Conservation (phyloP, 805 yeast genomes). For the Tetrapisispora arboricola region DNA sequence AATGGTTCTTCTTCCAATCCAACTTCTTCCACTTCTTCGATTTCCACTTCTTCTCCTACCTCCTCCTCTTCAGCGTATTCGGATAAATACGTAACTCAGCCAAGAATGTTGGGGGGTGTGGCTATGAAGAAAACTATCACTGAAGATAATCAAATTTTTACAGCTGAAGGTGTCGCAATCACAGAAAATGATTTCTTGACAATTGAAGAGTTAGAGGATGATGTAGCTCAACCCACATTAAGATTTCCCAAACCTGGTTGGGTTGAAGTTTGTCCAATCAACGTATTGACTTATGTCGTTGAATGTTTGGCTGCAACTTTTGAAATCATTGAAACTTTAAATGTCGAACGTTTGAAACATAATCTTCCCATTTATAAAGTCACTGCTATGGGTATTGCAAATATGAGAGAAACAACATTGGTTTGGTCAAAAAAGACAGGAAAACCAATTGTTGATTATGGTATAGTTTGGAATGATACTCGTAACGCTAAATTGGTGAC, state of each 20-base stretch:
- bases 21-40: neutral
- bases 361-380: slow-evolving; percentile 49
- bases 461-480: slow-evolving; percentile 95
- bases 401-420: slow-evolving; percentile 90
- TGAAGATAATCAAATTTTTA: slow-evolving; percentile 40
- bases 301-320: slow-evolving; percentile 67
- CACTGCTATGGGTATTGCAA: slow-evolving; percentile 76
- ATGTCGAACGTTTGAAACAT: slow-evolving; percentile 37
- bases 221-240: slow-evolving; percentile 50
- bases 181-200: slow-evolving; percentile 48
- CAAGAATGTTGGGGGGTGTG: slow-evolving; percentile 2
- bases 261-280: slow-evolving; percentile 89
- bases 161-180: slow-evolving; percentile 67
- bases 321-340: slow-evolving; percentile 44
- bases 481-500: slow-evolving; percentile 68
- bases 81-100: neutral
- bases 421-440: slow-evolving; percentile 85
- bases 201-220: slow-evolving; percentile 45
- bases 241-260: slow-evolving; percentile 77
- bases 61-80: too few species aligned
- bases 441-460: slow-evolving; percentile 62
- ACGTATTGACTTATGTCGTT: slow-evolving; percentile 59
- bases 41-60: neutral
- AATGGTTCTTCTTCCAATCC: too few species aligned
- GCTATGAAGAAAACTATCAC: slow-evolving; percentile 1